Conservation (phyloP, 805 yeast species). For the Candida incommunis region DNA sequence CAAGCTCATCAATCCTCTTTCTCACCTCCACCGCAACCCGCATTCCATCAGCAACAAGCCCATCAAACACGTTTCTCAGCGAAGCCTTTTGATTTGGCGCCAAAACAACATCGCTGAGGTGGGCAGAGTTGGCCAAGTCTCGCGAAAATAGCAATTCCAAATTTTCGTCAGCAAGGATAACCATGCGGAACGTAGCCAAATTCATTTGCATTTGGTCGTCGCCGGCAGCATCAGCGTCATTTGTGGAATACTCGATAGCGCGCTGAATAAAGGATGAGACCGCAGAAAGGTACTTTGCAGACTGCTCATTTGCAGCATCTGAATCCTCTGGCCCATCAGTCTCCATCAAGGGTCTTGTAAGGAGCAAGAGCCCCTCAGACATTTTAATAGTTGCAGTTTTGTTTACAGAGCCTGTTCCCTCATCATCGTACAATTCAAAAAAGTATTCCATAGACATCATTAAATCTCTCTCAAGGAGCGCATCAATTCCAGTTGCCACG, state of each 20-base stretch:
- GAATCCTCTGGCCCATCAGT: conserved; percentile 31
- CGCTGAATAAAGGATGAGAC: conserved; percentile 77
- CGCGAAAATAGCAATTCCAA: conserved; percentile 70
- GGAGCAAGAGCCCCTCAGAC: conserved; percentile 73
- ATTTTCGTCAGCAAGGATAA: conserved; percentile 83
- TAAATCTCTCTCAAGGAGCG: conserved; percentile 54
- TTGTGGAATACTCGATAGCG: conserved; percentile 81
- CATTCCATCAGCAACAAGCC: conserved; percentile 81
- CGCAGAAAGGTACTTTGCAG: conserved; percentile 57
- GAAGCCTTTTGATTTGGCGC: conserved; percentile 31
- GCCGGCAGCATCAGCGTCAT: conserved; percentile 27
- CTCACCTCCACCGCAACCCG: conserved; percentile 84
- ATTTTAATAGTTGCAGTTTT: conserved; percentile 69
- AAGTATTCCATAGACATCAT: conserved; percentile 69
- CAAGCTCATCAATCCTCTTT: conserved; percentile 58
- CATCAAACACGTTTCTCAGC: conserved; percentile 79
- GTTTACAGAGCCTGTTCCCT: conserved; percentile 45
- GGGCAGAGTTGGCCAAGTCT: conserved; percentile 54
- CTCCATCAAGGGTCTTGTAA: conserved; percentile 80
- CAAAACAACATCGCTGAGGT: conserved; percentile 33
- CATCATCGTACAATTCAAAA: conserved; percentile 58
- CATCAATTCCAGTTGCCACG: conserved; percentile 59
- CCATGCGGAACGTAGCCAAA: conserved; percentile 88
- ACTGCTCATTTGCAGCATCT: conserved; percentile 42
- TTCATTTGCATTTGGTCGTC: conserved; percentile 31